Base-by-base conservation (phyloP, 2,329 filamentous ascomycete species). In the Cryphonectria carpinicola region DNA sequence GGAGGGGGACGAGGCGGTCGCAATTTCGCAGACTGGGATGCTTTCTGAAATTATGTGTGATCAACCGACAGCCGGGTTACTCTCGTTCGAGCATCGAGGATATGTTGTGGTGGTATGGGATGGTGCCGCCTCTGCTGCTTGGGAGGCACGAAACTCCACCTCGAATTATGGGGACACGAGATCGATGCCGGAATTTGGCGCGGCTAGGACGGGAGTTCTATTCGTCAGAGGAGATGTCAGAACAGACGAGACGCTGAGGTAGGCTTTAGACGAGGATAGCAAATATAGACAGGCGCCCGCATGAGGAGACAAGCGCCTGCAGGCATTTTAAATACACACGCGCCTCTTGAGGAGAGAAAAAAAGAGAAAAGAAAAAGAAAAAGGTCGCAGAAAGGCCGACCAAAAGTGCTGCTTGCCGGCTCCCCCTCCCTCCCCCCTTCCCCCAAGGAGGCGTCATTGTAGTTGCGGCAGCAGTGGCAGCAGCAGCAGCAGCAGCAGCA, bases 161-260 rank as follows among this genome's bases (percentile, higher is more conserved):
- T 80, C 69, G 74, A 74, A 72, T 70, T 63, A 73, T 68, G 66
- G 69, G 71, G 75, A 78, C 80, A 80, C 79, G 80, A 81, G 41
- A 64, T 64, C 70, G 71, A 71, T 72, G 79, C 78, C 79, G 77
- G 74, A 77, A 77, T 68, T 54, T 68, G 67, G 70, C 71, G 72
- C 72, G 72, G 72, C 72, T 73, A 73, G 72, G 69, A 72, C 71
- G 70, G 60, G 66, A 66, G 66, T 71, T 71, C 71, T 71, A 72
- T 71, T 71, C 66, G 71, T 71, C 68, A 72, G 71, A 71, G 66
- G 65, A 70, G 66, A 58, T 72, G 66, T 68, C 58, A 69, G 69
- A 71, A 71, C 49, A 66, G 49, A 69, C 64, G 66, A 72, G 71
- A 72, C 69, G 66, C 70, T 71, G 64, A 66, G 32, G 39, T 68